These are phyloP conservation scores for Pseudocercospora crystallina DNA, from an alignment of 2,329 filamentous ascomycete species.

Conservation along the genomic window DNA sequence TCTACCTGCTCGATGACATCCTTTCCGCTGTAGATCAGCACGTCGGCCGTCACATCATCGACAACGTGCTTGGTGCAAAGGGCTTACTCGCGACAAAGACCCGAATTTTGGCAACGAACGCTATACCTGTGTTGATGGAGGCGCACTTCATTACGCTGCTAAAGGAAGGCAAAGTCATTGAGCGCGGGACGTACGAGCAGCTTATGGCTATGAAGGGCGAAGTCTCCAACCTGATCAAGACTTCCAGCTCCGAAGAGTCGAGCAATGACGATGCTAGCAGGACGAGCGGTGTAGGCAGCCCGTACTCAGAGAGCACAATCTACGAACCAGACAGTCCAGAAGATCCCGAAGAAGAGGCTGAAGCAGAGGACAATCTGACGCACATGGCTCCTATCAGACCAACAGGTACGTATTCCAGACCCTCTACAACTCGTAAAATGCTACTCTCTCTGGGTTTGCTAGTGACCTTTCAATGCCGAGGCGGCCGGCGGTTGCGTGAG, in stretches of 20 bases:
- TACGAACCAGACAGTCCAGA: constrained; percentile 48
- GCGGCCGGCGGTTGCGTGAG: too few relatives aligned
- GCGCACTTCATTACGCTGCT: constrained; percentile 86
- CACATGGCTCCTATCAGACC: constrained; percentile 73
- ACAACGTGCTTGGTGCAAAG: constrained; percentile 83
- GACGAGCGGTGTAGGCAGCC: constrained; percentile 20
- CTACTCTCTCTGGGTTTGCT: background rate
- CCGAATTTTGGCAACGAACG: constrained; percentile 89
- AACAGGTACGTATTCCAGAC: constrained; percentile 13
- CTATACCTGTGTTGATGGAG: constrained; percentile 85
- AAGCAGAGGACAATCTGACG: constrained; percentile 69
- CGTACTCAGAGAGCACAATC: constrained; percentile 42
- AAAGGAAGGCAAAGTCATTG: constrained; percentile 77
- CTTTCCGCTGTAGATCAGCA: constrained; percentile 98
- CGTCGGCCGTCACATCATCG: constrained; percentile 90
- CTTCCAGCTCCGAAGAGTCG: constrained; percentile 59
- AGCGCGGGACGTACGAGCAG: constrained; percentile 87
- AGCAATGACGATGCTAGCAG: constrained; percentile 22
- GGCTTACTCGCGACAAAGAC: constrained; percentile 85
- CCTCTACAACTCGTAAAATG: background rate
- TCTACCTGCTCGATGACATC: constrained; percentile 92
- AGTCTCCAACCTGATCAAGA: constrained; percentile 79
- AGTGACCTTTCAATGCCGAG: background rate
- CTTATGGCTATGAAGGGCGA: constrained; percentile 92
- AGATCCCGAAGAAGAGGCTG: constrained; percentile 54